Percentiles rank a stretch among this genome's conserved stretches.
Evolutionary conservation across 805 yeast genomes (phyloP).

Genomic region (Danielia oregonensis): DNA sequence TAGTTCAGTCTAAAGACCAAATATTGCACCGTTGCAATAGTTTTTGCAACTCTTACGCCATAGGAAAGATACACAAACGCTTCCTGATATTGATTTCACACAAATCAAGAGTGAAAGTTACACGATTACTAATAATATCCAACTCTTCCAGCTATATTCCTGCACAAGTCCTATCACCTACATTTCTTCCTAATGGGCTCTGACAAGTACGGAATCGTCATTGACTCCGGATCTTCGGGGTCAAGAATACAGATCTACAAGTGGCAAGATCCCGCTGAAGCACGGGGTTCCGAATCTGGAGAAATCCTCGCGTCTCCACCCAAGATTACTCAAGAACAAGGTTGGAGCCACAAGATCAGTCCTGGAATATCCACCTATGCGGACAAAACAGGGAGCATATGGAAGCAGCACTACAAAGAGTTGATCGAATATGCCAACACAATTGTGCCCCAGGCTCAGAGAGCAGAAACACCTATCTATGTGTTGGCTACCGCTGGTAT

Average conservation of each 20-base stretch:
- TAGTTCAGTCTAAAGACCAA: too few species aligned
- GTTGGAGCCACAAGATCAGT: slow-evolving; percentile 67
- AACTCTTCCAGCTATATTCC: too few species aligned
- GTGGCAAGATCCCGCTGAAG: slow-evolving; percentile 56
- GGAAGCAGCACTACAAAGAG: slow-evolving; percentile 65
- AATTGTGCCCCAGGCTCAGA: slow-evolving; percentile 61
- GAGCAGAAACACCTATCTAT: slow-evolving; percentile 74
- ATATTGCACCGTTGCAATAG: too few species aligned
- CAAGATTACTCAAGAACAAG: slow-evolving; percentile 53
- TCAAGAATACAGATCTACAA: slow-evolving; percentile 80
- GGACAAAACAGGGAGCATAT: slow-evolving; percentile 48
- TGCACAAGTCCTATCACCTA: too few species aligned
- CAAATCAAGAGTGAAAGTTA: too few species aligned
- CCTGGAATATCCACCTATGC: slow-evolving; percentile 81
- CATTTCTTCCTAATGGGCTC: too few species aligned
- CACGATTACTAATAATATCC: too few species aligned
- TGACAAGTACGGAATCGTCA: slow-evolving; percentile 74
- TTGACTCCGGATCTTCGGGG: slow-evolving; percentile 96
- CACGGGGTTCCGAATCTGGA: slow-evolving; percentile 21
- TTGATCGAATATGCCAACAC: slow-evolving; percentile 65
- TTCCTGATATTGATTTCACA: too few species aligned
- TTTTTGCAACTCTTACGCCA: too few species aligned
- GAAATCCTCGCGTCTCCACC: slow-evolving; percentile 59
- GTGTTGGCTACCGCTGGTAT: slow-evolving; percentile 97
- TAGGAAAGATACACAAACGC: too few species aligned